Percentiles rank a stretch among this genome's conserved stretches.
These are phyloP conservation scores for Ceratocystis huliohia DNA, from an alignment of 2,329 filamentous ascomycete species.

Conservation along the genomic window DNA sequence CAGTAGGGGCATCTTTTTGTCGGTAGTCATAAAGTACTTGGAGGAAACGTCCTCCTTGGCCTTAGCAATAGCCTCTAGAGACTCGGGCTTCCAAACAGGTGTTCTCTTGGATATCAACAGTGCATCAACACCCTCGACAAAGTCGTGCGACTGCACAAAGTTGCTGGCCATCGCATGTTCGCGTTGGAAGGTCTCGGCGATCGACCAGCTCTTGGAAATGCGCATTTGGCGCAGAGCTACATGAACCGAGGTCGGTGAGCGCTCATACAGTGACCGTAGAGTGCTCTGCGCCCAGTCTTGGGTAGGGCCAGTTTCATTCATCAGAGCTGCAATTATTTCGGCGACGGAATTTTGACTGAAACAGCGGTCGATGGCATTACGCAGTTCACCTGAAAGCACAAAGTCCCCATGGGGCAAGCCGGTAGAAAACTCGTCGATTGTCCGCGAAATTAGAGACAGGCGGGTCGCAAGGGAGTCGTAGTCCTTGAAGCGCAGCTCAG, in stretches of 20 bases:
- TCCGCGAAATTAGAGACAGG: conserved; percentile 62
- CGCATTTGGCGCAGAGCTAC: conserved; percentile 78
- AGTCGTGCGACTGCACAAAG: conserved; percentile 89
- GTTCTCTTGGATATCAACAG: conserved; percentile 22
- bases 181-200: conserved; percentile 69
- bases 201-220: conserved; percentile 61
- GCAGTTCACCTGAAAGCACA: conserved; percentile 51
- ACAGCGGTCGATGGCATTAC: conserved; percentile 73
- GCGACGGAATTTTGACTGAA: conserved; percentile 55
- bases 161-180: conserved; percentile 73
- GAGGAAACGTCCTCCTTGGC: conserved; percentile 38
- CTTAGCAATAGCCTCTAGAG: conserved; percentile 51
- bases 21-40: conserved; percentile 52
- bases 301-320: conserved; percentile 37
- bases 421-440: conserved; percentile 83
- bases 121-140: conserved; percentile 68
- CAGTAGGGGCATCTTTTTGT: conserved; percentile 38
- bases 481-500: conserved; percentile 81
- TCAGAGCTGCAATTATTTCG: conserved; percentile 58
- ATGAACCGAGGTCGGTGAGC: conserved; percentile 76
- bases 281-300: conserved; percentile 69
- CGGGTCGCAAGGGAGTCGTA: conserved; percentile 50
- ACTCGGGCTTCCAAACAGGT: conserved; percentile 67
- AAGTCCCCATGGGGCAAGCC: conserved; percentile 66
- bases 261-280: conserved; percentile 56